Evolutionary conservation across 78 protist species (phyloP), one percentile per base, ranked within the genome.

Genomic region (Dictyostelium firmibasis): DNA sequence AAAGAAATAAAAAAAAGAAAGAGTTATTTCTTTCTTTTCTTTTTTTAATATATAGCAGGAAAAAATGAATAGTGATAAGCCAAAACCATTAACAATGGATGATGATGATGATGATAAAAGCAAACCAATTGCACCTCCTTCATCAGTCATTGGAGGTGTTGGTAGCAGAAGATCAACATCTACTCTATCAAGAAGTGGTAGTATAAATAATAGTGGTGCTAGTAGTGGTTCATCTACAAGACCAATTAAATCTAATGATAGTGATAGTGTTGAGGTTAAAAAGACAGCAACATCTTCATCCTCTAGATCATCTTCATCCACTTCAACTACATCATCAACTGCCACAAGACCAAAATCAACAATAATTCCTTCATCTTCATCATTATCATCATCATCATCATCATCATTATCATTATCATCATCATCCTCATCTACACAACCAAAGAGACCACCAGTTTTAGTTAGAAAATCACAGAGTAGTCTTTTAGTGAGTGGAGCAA

Each of bases 391-490:
- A 16, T 53, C 77, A 13, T 23, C 87, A 4, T 35, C 76, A 35
- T 27, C 88, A 64, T n/a, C 88, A 64, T 25, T 78, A n/a, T 29
- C 87, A 35, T 8, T 43, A 1, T 47, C 85, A 53, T 47, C 76
- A 4, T 16, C 16, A 50, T 20, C 85, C 14, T 14, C 86, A 35
- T 23, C 87, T 25, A 31, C 87, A 27, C 23, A 72, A 60, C 10
- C 76, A 35, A 83, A 43, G n/a, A 62, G 41, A 83, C 50, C 47
- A 83, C 44, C 87, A 60, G 29, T 27, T 9, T 31, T 38, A 35
- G 47, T 75, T 64, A 67, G 77, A 70, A 70, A 29, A 70, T 70
- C 77, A 70, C 77, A 70, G 33, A 70, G 77, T 70, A 31, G 38
- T 70, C 20, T 50, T 16, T n/a, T 64, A 25, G 14, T 25, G 27